Evolutionary conservation across 495 filamentous ascomycete genomes (phyloP).

Genomic region (Penicillium macrosclerotiorum): DNA sequence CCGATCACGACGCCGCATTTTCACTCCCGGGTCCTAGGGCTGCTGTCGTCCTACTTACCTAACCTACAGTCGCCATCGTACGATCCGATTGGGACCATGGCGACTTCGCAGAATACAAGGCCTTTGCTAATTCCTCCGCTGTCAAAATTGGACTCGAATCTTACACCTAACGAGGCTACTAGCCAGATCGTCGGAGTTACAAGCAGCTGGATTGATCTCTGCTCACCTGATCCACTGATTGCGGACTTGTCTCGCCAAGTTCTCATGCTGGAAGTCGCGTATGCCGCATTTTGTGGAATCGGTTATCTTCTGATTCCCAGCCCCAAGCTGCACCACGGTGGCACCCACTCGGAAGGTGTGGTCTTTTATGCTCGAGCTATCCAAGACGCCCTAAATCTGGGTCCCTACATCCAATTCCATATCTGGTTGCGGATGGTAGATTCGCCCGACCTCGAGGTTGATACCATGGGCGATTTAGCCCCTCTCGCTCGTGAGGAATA

Average conservation of each 20-base stretch:
- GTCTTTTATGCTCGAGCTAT: constrained; percentile 83
- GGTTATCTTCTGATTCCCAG: constrained; percentile 78
- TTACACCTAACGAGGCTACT: constrained; percentile 70
- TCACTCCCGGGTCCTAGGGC: constrained; percentile 66
- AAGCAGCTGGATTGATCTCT: constrained; percentile 88
- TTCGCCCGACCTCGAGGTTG: constrained; percentile 50
- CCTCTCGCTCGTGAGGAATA: constrained; percentile 57
- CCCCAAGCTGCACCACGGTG: constrained; percentile 56
- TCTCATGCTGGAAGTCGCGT: constrained; percentile 84
- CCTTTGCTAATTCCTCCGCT: constrained; percentile 67
- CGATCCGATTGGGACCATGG: constrained; percentile 35
- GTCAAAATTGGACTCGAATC: constrained; percentile 66
- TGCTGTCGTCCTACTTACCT: constrained; percentile 58
- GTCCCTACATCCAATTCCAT: constrained; percentile 73
- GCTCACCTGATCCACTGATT: constrained; percentile 76
- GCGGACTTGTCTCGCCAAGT: constrained; percentile 84
- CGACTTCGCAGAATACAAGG: constrained; percentile 36
- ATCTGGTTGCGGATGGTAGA: constrained; percentile 80
- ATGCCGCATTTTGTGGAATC: constrained; percentile 91
- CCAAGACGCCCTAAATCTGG: constrained; percentile 70
- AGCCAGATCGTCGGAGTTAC: constrained; percentile 68
- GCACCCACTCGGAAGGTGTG: constrained; percentile 44
- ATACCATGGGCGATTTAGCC: constrained; percentile 56
- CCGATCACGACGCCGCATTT: constrained; percentile 85
- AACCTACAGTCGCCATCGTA: constrained; percentile 27